Percentiles rank a stretch among this genome's conserved stretches.
Conservation (phyloP, 257 asterid species). For the Rubia yunnanensis region DNA sequence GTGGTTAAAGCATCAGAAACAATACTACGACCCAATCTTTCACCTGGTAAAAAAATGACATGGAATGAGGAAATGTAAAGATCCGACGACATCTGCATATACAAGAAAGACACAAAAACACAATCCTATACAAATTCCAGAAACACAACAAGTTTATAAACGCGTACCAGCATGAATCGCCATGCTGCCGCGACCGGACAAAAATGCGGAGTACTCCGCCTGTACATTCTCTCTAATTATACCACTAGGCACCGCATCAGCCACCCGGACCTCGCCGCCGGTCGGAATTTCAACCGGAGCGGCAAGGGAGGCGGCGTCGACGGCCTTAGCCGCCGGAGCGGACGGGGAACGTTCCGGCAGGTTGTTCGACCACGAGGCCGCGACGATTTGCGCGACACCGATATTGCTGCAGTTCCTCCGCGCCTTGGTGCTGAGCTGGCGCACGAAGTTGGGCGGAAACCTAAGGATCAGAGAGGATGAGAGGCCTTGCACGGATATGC, state of each 20-base stretch:
- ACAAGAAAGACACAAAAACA: background rate
- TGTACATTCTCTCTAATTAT: conserved; percentile 33
- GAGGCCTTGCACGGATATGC: conserved; percentile 27
- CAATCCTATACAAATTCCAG: background rate
- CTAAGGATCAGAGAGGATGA: conserved; percentile 60
- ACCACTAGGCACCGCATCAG: conserved; percentile 26
- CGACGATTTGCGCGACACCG: conserved; percentile 93
- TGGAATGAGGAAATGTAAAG: background rate
- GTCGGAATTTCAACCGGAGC: conserved; percentile 36
- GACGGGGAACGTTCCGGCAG: conserved; percentile 18
- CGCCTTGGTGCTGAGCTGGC: conserved; percentile 93
- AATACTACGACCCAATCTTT: conserved; percentile 78
- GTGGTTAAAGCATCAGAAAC: conserved; percentile 85
- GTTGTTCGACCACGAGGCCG: conserved; percentile 93
- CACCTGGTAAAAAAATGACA: conserved; percentile 43
- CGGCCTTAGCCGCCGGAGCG: conserved; percentile 57
- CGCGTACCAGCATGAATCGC: conserved; percentile 87
- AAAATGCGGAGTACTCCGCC: conserved; percentile 54
- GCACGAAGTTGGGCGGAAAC: conserved; percentile 92
- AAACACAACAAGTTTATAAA: background rate
- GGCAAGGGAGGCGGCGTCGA: conserved; percentile 32
- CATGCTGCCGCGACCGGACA: conserved; percentile 72
- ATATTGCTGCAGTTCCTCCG: conserved; percentile 93
- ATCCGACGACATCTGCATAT: too few relatives aligned
- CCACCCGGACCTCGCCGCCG: conserved; percentile 37